These are phyloP conservation scores for Colletotrichum godetiae DNA, from an alignment of 2,329 filamentous ascomycete species.

Conservation along the genomic window DNA sequence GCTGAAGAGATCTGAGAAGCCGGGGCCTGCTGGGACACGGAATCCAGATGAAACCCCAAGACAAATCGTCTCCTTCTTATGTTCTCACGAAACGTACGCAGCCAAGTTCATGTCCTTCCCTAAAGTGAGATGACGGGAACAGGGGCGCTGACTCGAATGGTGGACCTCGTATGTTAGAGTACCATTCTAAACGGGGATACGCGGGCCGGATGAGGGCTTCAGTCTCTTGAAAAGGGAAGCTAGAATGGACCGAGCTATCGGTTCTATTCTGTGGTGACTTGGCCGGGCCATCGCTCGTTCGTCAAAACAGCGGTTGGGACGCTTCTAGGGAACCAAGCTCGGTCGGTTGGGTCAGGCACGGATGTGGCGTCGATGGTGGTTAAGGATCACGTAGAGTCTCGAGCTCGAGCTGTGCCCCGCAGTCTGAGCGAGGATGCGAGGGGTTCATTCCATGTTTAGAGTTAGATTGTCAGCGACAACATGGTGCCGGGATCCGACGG, in stretches of 20 bases:
- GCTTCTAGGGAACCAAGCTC: neutral
- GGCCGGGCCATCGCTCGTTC: neutral
- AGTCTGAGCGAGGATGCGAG: neutral
- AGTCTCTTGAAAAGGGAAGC: neutral
- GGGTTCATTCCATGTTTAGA: neutral
- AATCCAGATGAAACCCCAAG: neutral
- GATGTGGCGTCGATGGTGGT: neutral
- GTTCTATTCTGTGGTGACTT: too few relatives aligned
- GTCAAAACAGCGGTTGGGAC: neutral
- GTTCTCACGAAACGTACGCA: neutral
- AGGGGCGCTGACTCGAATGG: conserved; percentile 25
- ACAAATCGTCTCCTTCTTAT: neutral
- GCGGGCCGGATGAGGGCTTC: neutral
- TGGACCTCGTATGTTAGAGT: neutral
- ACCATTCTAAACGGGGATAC: conserved; percentile 10
- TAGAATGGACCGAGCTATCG: neutral
- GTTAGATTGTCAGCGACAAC: neutral
- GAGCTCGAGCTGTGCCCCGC: neutral
- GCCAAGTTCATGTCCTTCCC: neutral
- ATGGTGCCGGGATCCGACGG: neutral
- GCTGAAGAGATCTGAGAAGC: neutral
- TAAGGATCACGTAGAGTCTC: neutral
- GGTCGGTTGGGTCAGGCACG: neutral
- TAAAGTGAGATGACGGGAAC: neutral
- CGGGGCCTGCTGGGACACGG: neutral